Base-by-base conservation (phyloP, 768 basidiomycete species). In the Rhizopogon sp. region DNA sequence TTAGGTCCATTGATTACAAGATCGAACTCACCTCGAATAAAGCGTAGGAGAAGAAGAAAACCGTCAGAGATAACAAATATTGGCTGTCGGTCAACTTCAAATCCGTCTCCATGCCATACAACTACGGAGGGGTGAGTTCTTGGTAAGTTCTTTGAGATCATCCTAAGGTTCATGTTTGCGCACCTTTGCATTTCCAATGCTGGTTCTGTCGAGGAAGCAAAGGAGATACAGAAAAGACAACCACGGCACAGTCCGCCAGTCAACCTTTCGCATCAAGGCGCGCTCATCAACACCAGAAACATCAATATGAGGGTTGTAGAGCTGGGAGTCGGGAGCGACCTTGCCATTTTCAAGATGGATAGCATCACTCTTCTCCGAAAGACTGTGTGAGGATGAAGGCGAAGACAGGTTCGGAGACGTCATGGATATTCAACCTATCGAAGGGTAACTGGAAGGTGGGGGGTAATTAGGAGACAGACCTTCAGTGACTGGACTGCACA, bases 201-300 rank as follows among this genome's bases (percentile, higher is more conserved):
- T 80, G 57, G 80, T 79, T 29, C 82, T 74, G 58, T 83, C 81
- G 52, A 84, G 68, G 75, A 90, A 91, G 60, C 84, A 85, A 39
- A 92, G 73, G 39, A 91, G 73, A 69, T 90, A 90, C 60, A 93
- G 69, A 52, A 93, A 77, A 5, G 87, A 84, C 40, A 87, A 64
- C 87, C 86, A 88, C 9, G 85, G 82, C 39, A 87, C 76, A 58
- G 87, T 76, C n/a, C 78, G 77, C 55, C 75, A 60, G 67, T 87
- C 87, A 45, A 90, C 77, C 70, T 88, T 90, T 62, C 87, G 74
- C 57, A 91, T 64, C 57, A 90, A 66, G 64, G 81, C 84, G 54
- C 79, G 79, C 67, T 89, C 88, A 64, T 91, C 80, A 46, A 91
- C 71, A 9, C 71, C 75, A 56, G 80, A 83, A 28, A 77, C 69